phyloP scores from a whole-genome alignment of 2,329 filamentous ascomycete species.

The Arthroderma sp. region DNA sequence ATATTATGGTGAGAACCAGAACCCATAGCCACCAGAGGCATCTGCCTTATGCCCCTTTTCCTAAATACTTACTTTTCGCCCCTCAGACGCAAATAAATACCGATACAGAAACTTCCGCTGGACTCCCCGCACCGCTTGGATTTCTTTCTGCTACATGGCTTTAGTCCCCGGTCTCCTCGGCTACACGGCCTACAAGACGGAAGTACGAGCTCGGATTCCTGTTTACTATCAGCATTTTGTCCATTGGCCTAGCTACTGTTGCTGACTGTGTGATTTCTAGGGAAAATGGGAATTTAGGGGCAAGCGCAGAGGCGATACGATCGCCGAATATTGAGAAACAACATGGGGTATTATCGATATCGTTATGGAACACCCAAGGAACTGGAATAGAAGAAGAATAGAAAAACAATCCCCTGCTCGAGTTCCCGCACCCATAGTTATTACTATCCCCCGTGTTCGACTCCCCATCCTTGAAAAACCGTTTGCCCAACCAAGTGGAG shows the following conservation, averaged over 20 bases:
- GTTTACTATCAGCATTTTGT: background rate
- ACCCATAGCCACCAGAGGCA: background rate
- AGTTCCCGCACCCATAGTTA: too few species aligned
- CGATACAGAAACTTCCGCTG: conserved; percentile 93
- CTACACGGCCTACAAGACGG: conserved; percentile 62
- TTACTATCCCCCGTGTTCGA: too few species aligned
- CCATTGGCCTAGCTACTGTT: background rate
- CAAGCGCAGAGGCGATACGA: conserved; percentile 77
- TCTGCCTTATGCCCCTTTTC: background rate
- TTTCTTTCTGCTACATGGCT: conserved; percentile 65
- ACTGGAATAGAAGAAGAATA: too few species aligned
- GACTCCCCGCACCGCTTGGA: conserved; percentile 67
- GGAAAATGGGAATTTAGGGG: conserved; percentile 75
- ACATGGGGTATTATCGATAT: background rate
- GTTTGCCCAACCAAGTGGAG: too few species aligned
- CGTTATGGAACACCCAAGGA: background rate
- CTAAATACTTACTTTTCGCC: background rate
- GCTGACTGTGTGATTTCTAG: conserved; percentile 34
- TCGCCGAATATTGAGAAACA: conserved; percentile 58
- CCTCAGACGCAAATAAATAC: conserved; percentile 63
- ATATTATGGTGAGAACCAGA: conserved; percentile 34
- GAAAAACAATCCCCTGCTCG: too few species aligned
- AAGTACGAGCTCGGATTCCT: conserved; percentile 49
- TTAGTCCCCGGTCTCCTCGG: conserved; percentile 59
- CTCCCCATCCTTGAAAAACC: too few species aligned